Base-by-base conservation (phyloP, 2,329 filamentous ascomycete species). In the Pyrenochaeta sp. region DNA sequence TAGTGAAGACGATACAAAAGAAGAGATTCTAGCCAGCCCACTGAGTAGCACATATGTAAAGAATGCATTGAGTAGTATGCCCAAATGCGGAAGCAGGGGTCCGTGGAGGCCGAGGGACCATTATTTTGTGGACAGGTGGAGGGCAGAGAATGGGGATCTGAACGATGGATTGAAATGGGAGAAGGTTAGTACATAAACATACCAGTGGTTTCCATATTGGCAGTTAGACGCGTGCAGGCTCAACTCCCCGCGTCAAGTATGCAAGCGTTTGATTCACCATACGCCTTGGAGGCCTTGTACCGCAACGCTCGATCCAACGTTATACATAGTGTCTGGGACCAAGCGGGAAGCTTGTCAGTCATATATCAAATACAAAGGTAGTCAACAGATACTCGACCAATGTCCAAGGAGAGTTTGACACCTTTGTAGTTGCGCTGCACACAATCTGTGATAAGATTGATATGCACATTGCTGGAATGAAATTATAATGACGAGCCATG, bases 31-130 rank as follows among this genome's bases (percentile, higher is more conserved):
- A 1, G 66, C 82, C 30, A 66, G 84, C 51, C 75, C 73, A 10
- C 60, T 86, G 7, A 80, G 71, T 4, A 80, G 79, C 4, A 86
- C 83, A 0, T 86, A 86, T 61, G 58, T 86, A 2, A 77, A 78
- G 58, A 76, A 75, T 30, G 79, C 75, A 2, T 55, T 67, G 20
- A 52, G 31, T 11, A 51, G 46, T 15, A 67, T 85, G 43, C 84
- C 84, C 0, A 82, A 80, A 56, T 78, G 76, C 1, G 83, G 81
- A 2, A 69, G 73, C 11, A 63, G 62, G 5, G 79, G 77, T 0
- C 76, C 77, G 14, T 82, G 80, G 80, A 60, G 66, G 58, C 72
- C 77, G 23, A 64, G 80, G 41, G 73, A 71, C 27, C 78, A 77
- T 53, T 82, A 81, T 45, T 74, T 79, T 33, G 60, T 63, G 55